Evolutionary conservation across 2,329 filamentous ascomycete species (phyloP), one percentile per base, ranked within the genome.

Genomic region (Claviceps digitariae): DNA sequence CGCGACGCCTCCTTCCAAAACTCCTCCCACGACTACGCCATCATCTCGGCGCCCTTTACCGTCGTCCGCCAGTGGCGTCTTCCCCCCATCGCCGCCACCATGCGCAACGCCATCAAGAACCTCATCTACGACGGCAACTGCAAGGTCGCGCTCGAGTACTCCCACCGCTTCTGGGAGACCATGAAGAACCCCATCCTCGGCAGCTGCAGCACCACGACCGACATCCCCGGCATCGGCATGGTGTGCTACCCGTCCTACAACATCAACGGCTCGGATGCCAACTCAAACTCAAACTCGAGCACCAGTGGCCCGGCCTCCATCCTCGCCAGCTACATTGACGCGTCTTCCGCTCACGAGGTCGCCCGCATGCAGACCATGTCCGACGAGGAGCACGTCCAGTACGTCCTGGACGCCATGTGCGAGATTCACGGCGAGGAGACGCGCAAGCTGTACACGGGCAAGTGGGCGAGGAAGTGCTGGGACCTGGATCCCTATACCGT

Each of bases 201-300:
- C 13, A 79, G 82, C 7, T 86, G 83, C 61, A 77, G 75, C 47
- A 73, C 73, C 3, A 57, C 58, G 0, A 76, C 73, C 1, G 77
- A 84, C 57, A 82, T 84, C 52, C 73, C 79, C 0, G 78, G 79
- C 27, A 74, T 86, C 52, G 78, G 80, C 25, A 73, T 66, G 47
- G 72, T 84, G 56, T 86, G 82, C 72, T 87, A 86, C 64, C 83
- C 83, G 0, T 76, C 77, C 6, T 86, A 85, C 69, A 72, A 79
- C 57, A 70, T 86, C 63, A 86, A 86, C 68, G 74, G 74, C 10
- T 8, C 38, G 43, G 79, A 76, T 0, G 76, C 15, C n/a, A n/a
- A n/a, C n/a, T n/a, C n/a, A n/a, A n/a, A n/a, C n/a, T n/a, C n/a
- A n/a, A n/a, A n/a, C n/a, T n/a, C n/a, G n/a, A n/a, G n/a, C n/a